Conservation (phyloP, 2,329 filamentous ascomycete species). For the Ophiostoma montium region DNA sequence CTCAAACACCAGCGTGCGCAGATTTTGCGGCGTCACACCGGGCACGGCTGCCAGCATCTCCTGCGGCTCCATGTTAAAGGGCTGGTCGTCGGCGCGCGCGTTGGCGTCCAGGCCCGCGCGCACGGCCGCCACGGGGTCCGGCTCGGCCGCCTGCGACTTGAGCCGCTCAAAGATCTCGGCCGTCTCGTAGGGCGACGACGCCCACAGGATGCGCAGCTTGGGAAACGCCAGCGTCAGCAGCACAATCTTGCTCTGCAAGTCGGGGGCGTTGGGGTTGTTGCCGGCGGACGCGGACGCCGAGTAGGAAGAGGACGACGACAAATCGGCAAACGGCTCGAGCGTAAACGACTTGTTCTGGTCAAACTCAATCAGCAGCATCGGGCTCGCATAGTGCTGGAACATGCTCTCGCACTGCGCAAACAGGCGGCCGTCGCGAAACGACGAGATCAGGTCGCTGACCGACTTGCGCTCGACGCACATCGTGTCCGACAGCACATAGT, state of each 20-base stretch:
- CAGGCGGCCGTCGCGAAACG: slow-evolving; percentile 79
- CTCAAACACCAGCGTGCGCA: slow-evolving; percentile 57
- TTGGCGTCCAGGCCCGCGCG: slow-evolving; percentile 60
- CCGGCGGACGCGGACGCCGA: slow-evolving; percentile 31
- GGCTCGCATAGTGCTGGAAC: slow-evolving; percentile 79
- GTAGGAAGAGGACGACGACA: slow-evolving; percentile 22
- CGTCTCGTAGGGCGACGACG: slow-evolving; percentile 82
- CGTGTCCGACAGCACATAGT: slow-evolving; percentile 83
- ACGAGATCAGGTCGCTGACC: slow-evolving; percentile 77
- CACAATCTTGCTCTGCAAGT: slow-evolving; percentile 83
- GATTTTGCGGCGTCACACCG: slow-evolving; percentile 66
- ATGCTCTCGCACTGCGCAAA: slow-evolving; percentile 89
- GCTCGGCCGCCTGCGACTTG: slow-evolving; percentile 80
- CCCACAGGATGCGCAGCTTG: slow-evolving; percentile 83
- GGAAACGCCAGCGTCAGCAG: slow-evolving; percentile 88
- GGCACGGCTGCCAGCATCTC: slow-evolving; percentile 82
- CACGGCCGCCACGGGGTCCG: slow-evolving; percentile 78
- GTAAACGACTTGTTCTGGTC: slow-evolving; percentile 96
- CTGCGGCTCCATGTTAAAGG: slow-evolving; percentile 72
- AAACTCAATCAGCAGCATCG: slow-evolving; percentile 93
- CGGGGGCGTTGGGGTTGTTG: slow-evolving; percentile 46
- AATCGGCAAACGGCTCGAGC: slow-evolving; percentile 64
- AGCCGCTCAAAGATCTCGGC: slow-evolving; percentile 92
- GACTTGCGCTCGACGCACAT: slow-evolving; percentile 95
- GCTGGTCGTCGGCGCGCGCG: slow-evolving; percentile 47